Base-by-base conservation (phyloP, 495 filamentous ascomycete genomes). In the Peziza echinospora region DNA sequence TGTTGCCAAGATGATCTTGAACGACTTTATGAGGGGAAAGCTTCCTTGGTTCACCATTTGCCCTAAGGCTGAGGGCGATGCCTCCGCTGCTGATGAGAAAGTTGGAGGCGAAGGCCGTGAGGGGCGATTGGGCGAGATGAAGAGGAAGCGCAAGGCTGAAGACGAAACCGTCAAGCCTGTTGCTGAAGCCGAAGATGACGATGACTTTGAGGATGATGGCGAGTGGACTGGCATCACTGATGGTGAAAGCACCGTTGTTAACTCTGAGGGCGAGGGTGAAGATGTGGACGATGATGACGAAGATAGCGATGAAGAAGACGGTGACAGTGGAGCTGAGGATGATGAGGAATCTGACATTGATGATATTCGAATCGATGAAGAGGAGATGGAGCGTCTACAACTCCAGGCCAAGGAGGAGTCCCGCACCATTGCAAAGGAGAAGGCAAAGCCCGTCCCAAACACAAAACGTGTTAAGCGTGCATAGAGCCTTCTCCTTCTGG, bases 1-100 rank as follows among this genome's bases (percentile, higher is more conserved):
- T 52, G 84, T 92, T 34, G 86, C 86, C 13, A 93, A 93, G 63
- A 91, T 89, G 74, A 82, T 93, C 0, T 65, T 93, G 54, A 92
- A 93, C 58, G 89, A 97, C 53, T 96, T 96, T 54, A 72, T 96
- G 49, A 65, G 89, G 43, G 89, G 89, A 25, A 94, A 93, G 62
- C 75, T 93, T 17, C 89, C 89, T 5, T 97, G 89, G 89, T 97
- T 82, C 58, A 87, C 82, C 4, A 76, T 81, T 13, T 77, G 84
- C 6, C 89, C 89, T 13, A 59, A 71, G 6, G 71, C 73, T 52
- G 75, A 57, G 41, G 62, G 63, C 7, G 68, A 65, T 11, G n/a
- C n/a, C n/a, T n/a, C n/a, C n/a, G 67, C 70, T 21, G 71, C 65
- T 21, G 68, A 65, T 19, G 65, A 64, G 48, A 66, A 67, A 47